phyloP scores from a whole-genome alignment of 805 yeast genomes.

The Saccharomycopsis fermentans region DNA sequence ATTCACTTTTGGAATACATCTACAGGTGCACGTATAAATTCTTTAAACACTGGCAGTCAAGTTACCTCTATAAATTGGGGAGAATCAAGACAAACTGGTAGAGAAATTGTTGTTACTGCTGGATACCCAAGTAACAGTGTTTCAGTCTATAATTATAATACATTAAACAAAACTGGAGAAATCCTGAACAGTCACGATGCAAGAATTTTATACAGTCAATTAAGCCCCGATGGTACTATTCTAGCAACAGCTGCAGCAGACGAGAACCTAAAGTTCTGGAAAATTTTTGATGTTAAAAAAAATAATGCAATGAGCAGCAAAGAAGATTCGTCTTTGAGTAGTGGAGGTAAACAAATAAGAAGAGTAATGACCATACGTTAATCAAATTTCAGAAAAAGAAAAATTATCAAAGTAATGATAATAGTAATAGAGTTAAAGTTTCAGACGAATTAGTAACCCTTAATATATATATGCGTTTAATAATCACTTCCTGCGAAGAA shows the following conservation, averaged over 20 bases:
- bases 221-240: constrained; percentile 85
- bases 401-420: too few relatives aligned
- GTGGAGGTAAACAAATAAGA: constrained; percentile 36
- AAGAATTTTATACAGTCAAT: constrained; percentile 68
- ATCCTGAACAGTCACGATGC: constrained; percentile 82
- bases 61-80: constrained; percentile 95
- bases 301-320: constrained; percentile 22
- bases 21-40: constrained; percentile 76
- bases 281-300: constrained; percentile 57
- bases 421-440: neutral
- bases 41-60: constrained; percentile 88
- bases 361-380: constrained; percentile 44
- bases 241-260: constrained; percentile 94
- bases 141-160: constrained; percentile 76
- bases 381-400: neutral
- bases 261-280: constrained; percentile 93
- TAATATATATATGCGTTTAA: neutral
- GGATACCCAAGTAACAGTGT: constrained; percentile 86
- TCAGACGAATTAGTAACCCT: neutral
- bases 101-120: constrained; percentile 85
- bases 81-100: constrained; percentile 54
- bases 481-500: neutral
- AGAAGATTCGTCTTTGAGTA: constrained; percentile 25
- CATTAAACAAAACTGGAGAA: constrained; percentile 79
- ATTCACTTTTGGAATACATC: constrained; percentile 94